Base-by-base conservation (phyloP, 2,329 filamentous ascomycete species). In the Sporothrix pallida region DNA sequence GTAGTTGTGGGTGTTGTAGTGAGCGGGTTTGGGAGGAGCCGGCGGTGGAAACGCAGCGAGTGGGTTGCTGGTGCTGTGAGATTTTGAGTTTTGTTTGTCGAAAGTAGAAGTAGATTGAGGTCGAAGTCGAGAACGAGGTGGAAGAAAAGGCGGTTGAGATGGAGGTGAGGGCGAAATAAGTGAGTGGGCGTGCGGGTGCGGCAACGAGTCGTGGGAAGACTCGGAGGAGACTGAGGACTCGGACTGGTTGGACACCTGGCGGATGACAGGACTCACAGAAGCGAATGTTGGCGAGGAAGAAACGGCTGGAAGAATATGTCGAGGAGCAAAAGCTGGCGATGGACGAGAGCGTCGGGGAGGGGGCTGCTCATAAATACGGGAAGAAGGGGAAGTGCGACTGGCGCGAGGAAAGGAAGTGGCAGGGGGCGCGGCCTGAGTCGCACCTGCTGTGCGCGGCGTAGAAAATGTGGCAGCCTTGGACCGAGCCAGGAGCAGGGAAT, bases 251-350 rank as follows among this genome's bases (percentile, higher is more conserved):
- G 46, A 50, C 31, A 63, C 60, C 48, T 65, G 60, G 50, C 60
- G 56, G 31, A 48, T 42, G 56, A 48, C 23, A 7, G 60, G 60
- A 15, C 44, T 26, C 15, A 67, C 62, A 48, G 60, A 67, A 54
- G 8, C 60, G 60, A 67, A 56, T 3, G 48, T 56, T 20, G 62
- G 71, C 46, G 58, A 72, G n/a, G 23, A 72, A 31, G 62, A 68
- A 37, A 52, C 10, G 48, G 52, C 37, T 26, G 52, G 44, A 69
- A 60, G 13, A 37, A 37, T 37, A 62, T 68, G 63, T 50, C 20
- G 71, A 60, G 70, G 54, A 70, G 62, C 46, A 65, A 73, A 71
- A n/a, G 56, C 65, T 52, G 67, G 56, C 58, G 65, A 74, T 31
- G 70, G 67, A 26, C 58, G 65, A 54, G 42, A 74, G 7, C 50